Evolutionary conservation across 108 stramenopile species (phyloP), one percentile per base, ranked within the genome.

Genomic region (Cyclostephanos invisitatus): DNA sequence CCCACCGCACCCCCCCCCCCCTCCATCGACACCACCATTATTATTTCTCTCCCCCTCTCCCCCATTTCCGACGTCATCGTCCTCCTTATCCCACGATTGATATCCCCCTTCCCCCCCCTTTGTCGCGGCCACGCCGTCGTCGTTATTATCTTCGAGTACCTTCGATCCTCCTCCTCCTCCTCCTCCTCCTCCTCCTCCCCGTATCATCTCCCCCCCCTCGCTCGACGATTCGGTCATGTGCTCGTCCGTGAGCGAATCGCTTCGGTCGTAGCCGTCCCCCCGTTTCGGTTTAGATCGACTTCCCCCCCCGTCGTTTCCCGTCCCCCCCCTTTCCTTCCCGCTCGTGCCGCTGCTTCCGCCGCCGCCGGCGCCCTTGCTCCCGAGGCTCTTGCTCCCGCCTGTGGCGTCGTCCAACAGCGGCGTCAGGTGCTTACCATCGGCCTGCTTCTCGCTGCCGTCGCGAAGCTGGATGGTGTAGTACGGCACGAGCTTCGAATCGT

Each of bases 371-470:
- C 32, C 4, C 3, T 4, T 32, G 32, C 32, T 4, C 32, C 2
- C 32, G 32, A 32, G 32, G 32, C 32, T 32, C 14, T 46, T 14
- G 44, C 11, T 14, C 14, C 0, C 36, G 40, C n/a, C n/a, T n/a
- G n/a, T 18, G 15, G 20, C 29, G 56, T 65, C 24, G 8, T 77
- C 69, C 8, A 53, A 25, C 37, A 72, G 51, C 10, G 70, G 78
- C 5, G 66, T 72, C 32, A 79, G 48, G 35, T 70, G 70, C 62
- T 79, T 79, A 1, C 71, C 78, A 63, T 74, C 73, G 46, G 67
- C 74, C 73, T 85, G 84, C 68, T 85, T 85, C 77, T 85, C 84
- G 58, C 67, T 77, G 58, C 84, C 84, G 53, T 81, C 80, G 14
- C 64, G 49, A 36, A 85, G 51, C 36, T 59, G 40, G 46, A 85